Conservation (phyloP, 169 alveolate genomes). For the Perkinsus chesapeaki region DNA sequence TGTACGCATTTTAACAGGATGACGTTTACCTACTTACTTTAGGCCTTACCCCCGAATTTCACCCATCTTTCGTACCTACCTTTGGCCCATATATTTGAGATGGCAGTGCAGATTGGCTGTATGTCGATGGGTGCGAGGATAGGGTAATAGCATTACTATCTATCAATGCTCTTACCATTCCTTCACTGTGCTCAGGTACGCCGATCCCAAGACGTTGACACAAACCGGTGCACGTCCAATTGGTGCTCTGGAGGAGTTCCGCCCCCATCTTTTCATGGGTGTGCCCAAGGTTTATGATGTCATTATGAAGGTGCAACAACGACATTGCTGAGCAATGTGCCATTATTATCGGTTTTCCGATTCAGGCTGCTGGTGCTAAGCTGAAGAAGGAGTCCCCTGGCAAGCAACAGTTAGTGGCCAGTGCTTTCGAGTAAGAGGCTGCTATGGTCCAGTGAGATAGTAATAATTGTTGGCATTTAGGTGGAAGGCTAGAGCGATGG, state of each 20-base stretch:
- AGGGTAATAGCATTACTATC: slow-evolving; percentile 20
- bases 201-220: neutral
- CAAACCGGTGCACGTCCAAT: neutral
- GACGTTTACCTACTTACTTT: neutral
- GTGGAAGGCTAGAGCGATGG: neutral
- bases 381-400: neutral
- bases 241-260: neutral
- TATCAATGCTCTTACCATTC: too few relatives aligned
- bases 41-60: neutral
- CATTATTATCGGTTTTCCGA: neutral
- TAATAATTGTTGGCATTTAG: neutral
- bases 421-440: neutral
- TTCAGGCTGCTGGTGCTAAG: neutral
- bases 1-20: neutral
- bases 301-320: neutral
- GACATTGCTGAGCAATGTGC: neutral
- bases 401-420: neutral
- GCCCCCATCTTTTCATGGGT: neutral
- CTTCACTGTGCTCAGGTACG: neutral
- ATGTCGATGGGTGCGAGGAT: slow-evolving; percentile 41
- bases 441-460: neutral
- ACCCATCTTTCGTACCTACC: slow-evolving; percentile 46
- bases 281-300: neutral
- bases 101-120: slow-evolving; percentile 36
- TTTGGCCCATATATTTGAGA: slow-evolving; percentile 66